Evolutionary conservation across 2,329 filamentous ascomycete genomes (phyloP).

Genomic region (Apiospora hydei): DNA sequence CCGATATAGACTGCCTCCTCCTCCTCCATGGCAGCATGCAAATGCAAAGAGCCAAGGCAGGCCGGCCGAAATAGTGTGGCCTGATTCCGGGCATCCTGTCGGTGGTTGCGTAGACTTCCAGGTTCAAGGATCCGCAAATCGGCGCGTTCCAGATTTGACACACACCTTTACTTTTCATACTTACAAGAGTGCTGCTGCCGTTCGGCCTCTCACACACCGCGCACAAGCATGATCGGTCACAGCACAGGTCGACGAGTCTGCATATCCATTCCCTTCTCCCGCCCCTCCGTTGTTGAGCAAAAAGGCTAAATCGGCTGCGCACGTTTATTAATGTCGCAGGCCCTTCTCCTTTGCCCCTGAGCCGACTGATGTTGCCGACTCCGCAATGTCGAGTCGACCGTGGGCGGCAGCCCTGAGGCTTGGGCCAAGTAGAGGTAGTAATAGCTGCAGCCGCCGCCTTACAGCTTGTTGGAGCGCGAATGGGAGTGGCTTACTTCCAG

Average conservation of each 20-base stretch:
- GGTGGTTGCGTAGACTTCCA: slow-evolving; percentile 10
- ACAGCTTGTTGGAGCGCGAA: slow-evolving; percentile 1
- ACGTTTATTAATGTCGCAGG: slow-evolving; percentile 3
- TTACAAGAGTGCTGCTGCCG: background rate
- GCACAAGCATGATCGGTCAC: slow-evolving; percentile 11
- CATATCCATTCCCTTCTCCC: background rate
- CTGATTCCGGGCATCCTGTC: slow-evolving; percentile 7
- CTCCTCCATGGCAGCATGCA: background rate
- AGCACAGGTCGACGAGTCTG: background rate
- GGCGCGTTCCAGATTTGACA: slow-evolving; percentile 19
- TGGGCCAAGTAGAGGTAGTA: slow-evolving; percentile 2
- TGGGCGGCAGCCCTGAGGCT: slow-evolving; percentile 15
- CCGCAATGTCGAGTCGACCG: slow-evolving; percentile 19
- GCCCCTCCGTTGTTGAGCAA: background rate
- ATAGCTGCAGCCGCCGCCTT: slow-evolving; percentile 12
- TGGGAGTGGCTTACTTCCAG: slow-evolving; percentile 8
- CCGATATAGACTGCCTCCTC: background rate
- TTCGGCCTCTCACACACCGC: slow-evolving; percentile 17
- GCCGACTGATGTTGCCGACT: slow-evolving; percentile 20
- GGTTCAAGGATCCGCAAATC: slow-evolving; percentile 22
- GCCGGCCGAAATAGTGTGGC: background rate
- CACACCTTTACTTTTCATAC: slow-evolving; percentile 14
- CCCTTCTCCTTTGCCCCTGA: background rate
- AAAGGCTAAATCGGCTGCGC: slow-evolving; percentile 17
- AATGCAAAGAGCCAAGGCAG: background rate